Evolutionary conservation across 331 rosid genomes (phyloP).

Genomic region (Phaseolus coccineus): DNA sequence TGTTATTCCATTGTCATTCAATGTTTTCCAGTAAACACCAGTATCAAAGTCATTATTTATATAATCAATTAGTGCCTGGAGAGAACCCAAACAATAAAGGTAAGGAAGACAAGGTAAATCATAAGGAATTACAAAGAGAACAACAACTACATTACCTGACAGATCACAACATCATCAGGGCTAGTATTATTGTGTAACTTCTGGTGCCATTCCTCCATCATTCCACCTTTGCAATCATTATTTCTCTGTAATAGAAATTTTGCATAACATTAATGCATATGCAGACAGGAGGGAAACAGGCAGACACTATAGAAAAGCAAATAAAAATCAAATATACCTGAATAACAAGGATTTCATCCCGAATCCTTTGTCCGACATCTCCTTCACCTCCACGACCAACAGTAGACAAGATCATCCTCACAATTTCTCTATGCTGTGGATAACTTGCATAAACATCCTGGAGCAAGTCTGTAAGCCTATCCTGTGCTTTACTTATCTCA

Average conservation of each 20-base stretch:
- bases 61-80: slow-evolving; percentile 90
- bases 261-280: slow-evolving; percentile 34
- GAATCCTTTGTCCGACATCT: slow-evolving; percentile 98
- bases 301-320: slow-evolving; percentile 7
- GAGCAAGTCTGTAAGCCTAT: slow-evolving; percentile 89
- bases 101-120: slow-evolving; percentile 32
- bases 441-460: slow-evolving; percentile 71
- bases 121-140: slow-evolving; percentile 40
- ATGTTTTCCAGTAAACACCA: slow-evolving; percentile 89
- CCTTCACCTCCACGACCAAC: slow-evolving; percentile 99
- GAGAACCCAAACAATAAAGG: slow-evolving; percentile 37
- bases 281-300: slow-evolving; percentile 37
- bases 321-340: slow-evolving; percentile 64
- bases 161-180: slow-evolving; percentile 96
- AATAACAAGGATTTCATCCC: slow-evolving; percentile 95
- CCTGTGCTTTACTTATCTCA: slow-evolving; percentile 97
- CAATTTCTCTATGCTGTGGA: slow-evolving; percentile 82
- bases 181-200: slow-evolving; percentile 98
- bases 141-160: slow-evolving; percentile 76
- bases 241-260: slow-evolving; percentile 68
- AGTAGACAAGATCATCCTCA: slow-evolving; percentile 92
- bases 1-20: slow-evolving; percentile 92
- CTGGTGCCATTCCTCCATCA: slow-evolving; percentile 99
- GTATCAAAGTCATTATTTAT: slow-evolving; percentile 79
- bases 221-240: slow-evolving; percentile 83